Evolutionary conservation across 306 rosid genomes (phyloP).

Genomic region (Pueraria montana): DNA sequence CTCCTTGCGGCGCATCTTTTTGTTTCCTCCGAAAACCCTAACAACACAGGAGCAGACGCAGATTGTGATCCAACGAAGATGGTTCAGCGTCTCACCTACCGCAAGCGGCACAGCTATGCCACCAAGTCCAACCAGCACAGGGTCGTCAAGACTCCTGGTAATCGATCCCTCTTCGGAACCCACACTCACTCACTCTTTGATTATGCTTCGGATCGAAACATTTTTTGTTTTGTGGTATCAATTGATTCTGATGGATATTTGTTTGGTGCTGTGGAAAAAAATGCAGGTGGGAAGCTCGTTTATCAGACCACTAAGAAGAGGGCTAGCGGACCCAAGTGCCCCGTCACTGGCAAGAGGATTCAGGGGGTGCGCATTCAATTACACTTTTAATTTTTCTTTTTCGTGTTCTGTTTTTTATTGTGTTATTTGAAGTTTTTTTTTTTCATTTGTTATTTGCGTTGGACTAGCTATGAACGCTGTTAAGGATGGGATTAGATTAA

Average conservation of each 20-base stretch:
- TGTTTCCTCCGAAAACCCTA: constrained; percentile 55
- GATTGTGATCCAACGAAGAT: constrained; percentile 47
- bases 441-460: neutral
- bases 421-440: neutral
- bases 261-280: neutral
- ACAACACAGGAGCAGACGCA: neutral
- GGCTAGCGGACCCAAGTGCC: constrained; percentile 82
- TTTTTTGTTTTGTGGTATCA: neutral
- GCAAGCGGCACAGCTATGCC: constrained; percentile 79
- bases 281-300: constrained; percentile 77
- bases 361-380: constrained; percentile 64
- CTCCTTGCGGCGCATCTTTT: neutral
- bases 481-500: neutral
- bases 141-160: constrained; percentile 83
- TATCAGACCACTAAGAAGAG: constrained; percentile 84
- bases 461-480: neutral
- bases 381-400: neutral
- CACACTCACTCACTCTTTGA: neutral
- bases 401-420: neutral
- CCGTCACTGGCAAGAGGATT: constrained; percentile 85
- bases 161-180: neutral
- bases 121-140: constrained; percentile 83
- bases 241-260: neutral
- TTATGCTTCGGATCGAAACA: neutral
- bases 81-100: constrained; percentile 86